Evolutionary conservation across 176 grass and related monocot genomes (phyloP), one percentile per base, ranked within the genome.

Genomic region (Carex littledalei): DNA sequence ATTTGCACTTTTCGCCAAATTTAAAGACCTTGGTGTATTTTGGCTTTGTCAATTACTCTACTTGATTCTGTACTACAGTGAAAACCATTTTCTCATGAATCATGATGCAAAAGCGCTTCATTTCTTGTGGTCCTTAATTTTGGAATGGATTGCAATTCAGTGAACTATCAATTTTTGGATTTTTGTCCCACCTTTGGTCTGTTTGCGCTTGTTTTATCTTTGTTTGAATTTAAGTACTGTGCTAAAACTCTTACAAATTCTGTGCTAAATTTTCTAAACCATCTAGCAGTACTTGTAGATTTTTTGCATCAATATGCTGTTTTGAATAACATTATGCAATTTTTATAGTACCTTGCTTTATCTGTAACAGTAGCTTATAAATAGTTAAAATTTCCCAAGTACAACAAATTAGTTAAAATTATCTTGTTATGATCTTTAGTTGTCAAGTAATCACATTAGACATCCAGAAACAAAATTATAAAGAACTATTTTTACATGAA

Each of bases 1-100:
- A 73, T 87, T 88, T 69, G 88, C 85, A 34, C 73, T 89, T 90
- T 90, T 89, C 83, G 63, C 63, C 60, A 59, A 88, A 90, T 84
- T 70, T 43, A 77, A 86, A 63, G 78, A 24, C 22, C 87, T 78
- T 90, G 88, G 85, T 89, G 78, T 90, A 90, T 86, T 86, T 39
- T 85, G 85, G 86, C 45, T 88, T 88, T 88, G 63, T 85, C 85
- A 84, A 81, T 87, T 15, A 85, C 86, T 85, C 59, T 37, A 77
- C 64, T 86, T 75, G 59, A 86, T 49, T 89, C 16, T 85, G 63
- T 75, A 81, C 84, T 68, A 79, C 72, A 62, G 34, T 79, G 79
- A 82, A 72, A 71, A 56, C 50, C 81, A 91, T 87, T 71, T 84
- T 76, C 83, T 83, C 72, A 52, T 74, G 3, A 50, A 80, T 83